phyloP scores from a whole-genome alignment of 352 stramenopile genomes.

The Phytopythium oedochilum region DNA sequence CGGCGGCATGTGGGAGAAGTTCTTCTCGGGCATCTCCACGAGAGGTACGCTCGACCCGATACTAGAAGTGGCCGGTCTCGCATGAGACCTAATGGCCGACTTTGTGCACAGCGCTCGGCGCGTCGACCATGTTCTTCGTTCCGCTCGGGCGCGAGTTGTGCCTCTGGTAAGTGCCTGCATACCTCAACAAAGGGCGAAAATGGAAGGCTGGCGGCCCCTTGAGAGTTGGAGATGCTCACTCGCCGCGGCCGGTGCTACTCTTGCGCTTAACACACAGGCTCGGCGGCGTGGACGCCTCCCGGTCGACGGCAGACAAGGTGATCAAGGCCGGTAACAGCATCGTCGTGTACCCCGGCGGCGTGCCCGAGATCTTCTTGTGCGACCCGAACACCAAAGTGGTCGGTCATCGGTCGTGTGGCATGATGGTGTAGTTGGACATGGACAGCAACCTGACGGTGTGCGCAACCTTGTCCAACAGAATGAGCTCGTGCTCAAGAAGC shows the following conservation, averaged over 20 bases:
- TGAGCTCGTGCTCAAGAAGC: constrained; percentile 68
- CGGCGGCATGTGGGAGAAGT: constrained; percentile 61
- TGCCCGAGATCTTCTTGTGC: constrained; percentile 74
- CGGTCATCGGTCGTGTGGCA: neutral
- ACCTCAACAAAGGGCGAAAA: neutral
- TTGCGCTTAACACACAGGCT: constrained; percentile 20
- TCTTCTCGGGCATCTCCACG: constrained; percentile 55
- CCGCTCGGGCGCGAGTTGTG: constrained; percentile 61
- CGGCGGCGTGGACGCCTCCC: constrained; percentile 66
- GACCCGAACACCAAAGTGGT: constrained; percentile 65
- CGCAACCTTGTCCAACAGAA: no score
- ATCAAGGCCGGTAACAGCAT: constrained; percentile 62
- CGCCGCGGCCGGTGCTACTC: neutral
- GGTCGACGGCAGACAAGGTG: constrained; percentile 69
- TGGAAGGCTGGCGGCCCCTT: neutral
- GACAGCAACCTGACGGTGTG: no score
- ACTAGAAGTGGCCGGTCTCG: no score
- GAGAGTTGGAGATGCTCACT: neutral
- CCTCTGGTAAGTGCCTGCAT: constrained; percentile 26
- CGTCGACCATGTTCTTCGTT: constrained; percentile 70
- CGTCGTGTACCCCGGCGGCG: constrained; percentile 68
- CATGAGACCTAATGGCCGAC: no score
- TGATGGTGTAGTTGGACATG: neutral
- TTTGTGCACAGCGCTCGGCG: constrained; percentile 48
- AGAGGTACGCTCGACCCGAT: constrained; percentile 24